phyloP scores from a whole-genome alignment of 306 rosid genomes.

The Cucurbita pepo region DNA sequence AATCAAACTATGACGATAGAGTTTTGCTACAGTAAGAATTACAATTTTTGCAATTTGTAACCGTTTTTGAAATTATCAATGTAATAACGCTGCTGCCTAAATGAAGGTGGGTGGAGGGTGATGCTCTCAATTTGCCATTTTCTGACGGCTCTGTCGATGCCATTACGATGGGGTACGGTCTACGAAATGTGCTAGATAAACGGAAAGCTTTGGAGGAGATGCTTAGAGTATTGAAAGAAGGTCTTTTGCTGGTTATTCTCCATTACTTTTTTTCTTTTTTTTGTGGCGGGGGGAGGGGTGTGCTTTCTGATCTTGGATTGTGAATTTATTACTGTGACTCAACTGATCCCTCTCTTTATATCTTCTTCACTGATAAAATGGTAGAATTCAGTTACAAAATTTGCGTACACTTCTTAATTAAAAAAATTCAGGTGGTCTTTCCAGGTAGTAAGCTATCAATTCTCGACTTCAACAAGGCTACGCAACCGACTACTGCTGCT shows the following conservation, averaged over 20 bases:
- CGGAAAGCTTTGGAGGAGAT: slow-evolving; percentile 58
- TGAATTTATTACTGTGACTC: background rate
- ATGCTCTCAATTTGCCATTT: slow-evolving; percentile 80
- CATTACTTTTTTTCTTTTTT: background rate
- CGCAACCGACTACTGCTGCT: slow-evolving; percentile 27
- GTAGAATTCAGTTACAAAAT: background rate
- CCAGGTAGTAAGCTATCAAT: slow-evolving; percentile 57
- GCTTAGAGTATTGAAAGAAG: slow-evolving; percentile 56
- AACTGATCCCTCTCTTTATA: background rate
- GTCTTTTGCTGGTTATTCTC: slow-evolving; percentile 11
- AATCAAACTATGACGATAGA: background rate
- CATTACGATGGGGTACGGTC: slow-evolving; percentile 82
- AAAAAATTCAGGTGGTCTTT: slow-evolving; percentile 2
- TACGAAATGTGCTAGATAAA: slow-evolving; percentile 67
- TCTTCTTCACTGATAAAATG: background rate
- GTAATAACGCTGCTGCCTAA: background rate
- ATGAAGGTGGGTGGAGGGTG: slow-evolving; percentile 84
- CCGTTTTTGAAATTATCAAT: background rate
- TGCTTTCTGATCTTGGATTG: background rate
- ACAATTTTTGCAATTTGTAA: background rate
- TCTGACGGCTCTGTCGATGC: slow-evolving; percentile 63
- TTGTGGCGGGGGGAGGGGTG: background rate
- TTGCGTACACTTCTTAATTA: background rate
- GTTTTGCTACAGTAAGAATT: background rate
- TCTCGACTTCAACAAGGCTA: slow-evolving; percentile 75